Conservation (phyloP, 345 rosid genomes). For the Bretschneidera sinensis region DNA sequence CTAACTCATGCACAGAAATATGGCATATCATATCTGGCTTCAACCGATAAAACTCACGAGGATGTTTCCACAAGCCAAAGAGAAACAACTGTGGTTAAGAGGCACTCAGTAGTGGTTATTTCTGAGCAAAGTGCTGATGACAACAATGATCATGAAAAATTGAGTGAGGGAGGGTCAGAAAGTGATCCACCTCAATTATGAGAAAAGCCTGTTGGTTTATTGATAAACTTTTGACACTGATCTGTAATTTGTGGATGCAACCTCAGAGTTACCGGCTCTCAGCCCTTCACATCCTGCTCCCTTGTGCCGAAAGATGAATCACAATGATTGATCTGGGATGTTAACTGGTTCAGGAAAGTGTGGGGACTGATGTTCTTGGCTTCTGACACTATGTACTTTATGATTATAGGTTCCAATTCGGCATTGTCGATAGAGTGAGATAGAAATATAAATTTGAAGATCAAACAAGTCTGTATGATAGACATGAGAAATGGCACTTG, state of each 20-base stretch:
- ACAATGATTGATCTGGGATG: not conserved
- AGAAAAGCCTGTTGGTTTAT: not conserved
- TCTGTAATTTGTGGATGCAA: conserved; percentile 12
- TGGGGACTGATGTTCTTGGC: not conserved
- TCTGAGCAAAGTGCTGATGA: conserved; percentile 23
- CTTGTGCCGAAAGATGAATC: conserved; percentile 1
- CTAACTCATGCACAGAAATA: conserved; percentile 78
- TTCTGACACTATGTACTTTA: not conserved
- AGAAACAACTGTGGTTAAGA: conserved; percentile 24
- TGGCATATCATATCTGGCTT: conserved; percentile 49
- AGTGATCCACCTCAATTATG: conserved; percentile 19
- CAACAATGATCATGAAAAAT: conserved; percentile 15
- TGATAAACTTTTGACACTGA: not conserved
- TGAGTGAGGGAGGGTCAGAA: conserved; percentile 9
- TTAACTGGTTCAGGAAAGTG: not conserved
- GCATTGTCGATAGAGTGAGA: conserved; percentile 27
- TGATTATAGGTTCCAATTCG: conserved; percentile 5
- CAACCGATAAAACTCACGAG: conserved; percentile 26
- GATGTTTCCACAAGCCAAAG: conserved; percentile 21
- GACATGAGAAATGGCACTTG: too few relatives aligned
- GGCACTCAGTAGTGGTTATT: conserved; percentile 29
- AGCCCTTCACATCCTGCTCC: not conserved
- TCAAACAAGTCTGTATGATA: not conserved
- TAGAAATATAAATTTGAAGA: conserved; percentile 1
- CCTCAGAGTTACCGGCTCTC: not conserved